Conservation (phyloP, 192 early-diverging fungal species). For the Chytriomyces confervae region DNA sequence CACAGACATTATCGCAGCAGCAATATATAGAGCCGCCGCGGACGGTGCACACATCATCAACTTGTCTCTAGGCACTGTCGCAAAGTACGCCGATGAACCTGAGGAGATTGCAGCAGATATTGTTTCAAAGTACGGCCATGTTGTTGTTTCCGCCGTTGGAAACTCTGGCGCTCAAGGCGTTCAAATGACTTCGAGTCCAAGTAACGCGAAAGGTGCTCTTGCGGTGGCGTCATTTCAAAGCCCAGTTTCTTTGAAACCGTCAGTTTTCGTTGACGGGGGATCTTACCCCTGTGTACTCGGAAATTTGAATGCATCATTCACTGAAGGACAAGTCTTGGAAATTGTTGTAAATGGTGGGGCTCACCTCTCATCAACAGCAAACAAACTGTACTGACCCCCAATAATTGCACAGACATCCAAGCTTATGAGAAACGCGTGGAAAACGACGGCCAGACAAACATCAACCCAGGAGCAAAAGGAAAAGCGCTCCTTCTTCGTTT, state of each 20-base stretch:
- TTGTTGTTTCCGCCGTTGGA: conserved; percentile 70
- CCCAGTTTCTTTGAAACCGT: too few species aligned
- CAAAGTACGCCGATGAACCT: conserved; percentile 65
- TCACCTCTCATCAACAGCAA: not conserved
- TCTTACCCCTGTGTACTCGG: not conserved
- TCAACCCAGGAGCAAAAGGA: conserved; percentile 22
- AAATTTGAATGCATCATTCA: conserved; percentile 10
- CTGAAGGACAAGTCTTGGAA: conserved; percentile 8
- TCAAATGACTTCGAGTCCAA: conserved; percentile 46
- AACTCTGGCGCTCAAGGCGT: conserved; percentile 74
- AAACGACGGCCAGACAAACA: conserved; percentile 32
- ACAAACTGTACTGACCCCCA: not conserved
- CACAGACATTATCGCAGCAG: conserved; percentile 77
- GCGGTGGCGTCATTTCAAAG: conserved; percentile 27
- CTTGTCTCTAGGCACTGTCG: conserved; percentile 76
- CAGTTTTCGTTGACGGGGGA: not conserved
- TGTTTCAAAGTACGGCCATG: conserved; percentile 46
- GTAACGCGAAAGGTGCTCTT: conserved; percentile 24
- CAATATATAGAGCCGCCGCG: conserved; percentile 68
- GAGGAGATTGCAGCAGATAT: conserved; percentile 63
- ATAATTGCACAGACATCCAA: conserved; percentile 14
- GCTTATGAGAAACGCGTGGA: conserved; percentile 30
- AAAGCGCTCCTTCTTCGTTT: conserved; percentile 42
- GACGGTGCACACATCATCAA: conserved; percentile 84
- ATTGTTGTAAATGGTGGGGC: conserved; percentile 26